A percentile compares a stretch with the other conserved stretches of the same genome.
Conservation (phyloP, 306 rosid species). For the Malus sieversii region DNA sequence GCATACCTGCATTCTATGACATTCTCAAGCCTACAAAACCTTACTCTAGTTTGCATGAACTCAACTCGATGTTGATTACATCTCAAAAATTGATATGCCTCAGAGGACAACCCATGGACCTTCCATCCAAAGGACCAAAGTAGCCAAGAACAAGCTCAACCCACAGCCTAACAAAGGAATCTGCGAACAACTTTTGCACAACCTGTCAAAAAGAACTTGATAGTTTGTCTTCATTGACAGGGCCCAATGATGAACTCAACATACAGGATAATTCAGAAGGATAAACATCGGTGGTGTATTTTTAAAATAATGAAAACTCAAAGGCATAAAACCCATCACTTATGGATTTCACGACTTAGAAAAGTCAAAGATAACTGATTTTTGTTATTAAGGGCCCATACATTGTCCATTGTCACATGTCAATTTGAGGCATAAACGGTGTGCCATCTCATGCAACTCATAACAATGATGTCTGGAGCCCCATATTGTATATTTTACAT, state of each 20-base stretch:
- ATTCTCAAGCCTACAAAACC: constrained; percentile 19
- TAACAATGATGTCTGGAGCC: neutral
- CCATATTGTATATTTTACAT: neutral
- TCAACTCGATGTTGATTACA: constrained; percentile 19
- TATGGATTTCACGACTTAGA: neutral
- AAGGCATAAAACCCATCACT: neutral
- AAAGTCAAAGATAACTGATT: neutral
- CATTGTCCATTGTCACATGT: neutral
- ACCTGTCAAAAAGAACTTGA: constrained; percentile 30
- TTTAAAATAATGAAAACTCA: neutral
- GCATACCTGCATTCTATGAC: constrained; percentile 18
- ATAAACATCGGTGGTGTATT: neutral
- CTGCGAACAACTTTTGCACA: neutral
- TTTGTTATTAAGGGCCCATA: neutral
- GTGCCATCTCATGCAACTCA: neutral
- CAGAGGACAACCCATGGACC: constrained; percentile 3
- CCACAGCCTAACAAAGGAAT: neutral
- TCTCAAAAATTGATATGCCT: constrained; percentile 16
- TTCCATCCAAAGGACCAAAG: constrained; percentile 11
- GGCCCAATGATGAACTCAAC: neutral
- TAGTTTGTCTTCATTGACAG: neutral
- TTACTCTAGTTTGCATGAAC: constrained; percentile 19
- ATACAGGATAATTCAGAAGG: neutral
- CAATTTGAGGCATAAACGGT: neutral
- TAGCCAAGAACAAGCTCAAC: constrained; percentile 1